Conservation (phyloP, 257 asterid species). For the Fraxinus quadrangulata region DNA sequence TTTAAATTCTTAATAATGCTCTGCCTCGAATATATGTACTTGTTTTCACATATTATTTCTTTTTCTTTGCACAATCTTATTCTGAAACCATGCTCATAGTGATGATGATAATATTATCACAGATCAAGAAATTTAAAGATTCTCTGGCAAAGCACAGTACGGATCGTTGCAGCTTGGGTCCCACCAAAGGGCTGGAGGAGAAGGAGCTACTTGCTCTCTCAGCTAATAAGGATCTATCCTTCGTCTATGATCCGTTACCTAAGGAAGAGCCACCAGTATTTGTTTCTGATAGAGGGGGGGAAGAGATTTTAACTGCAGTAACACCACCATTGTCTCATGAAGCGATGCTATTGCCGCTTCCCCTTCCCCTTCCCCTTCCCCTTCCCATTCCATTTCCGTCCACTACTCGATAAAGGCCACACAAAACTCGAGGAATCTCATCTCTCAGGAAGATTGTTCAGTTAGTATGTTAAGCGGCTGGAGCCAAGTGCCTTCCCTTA, state of each 20-base stretch:
- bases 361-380: conserved; percentile 22
- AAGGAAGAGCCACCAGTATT: conserved; percentile 17
- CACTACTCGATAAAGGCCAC: background rate
- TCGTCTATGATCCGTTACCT: conserved; percentile 29
- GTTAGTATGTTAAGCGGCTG: background rate
- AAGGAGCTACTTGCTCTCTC: conserved; percentile 43
- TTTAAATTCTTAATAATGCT: too few species aligned
- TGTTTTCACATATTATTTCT: too few species aligned
- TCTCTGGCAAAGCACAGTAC: conserved; percentile 42
- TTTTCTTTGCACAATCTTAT: background rate
- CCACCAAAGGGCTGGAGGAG: conserved; percentile 46
- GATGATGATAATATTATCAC: conserved; percentile 3
- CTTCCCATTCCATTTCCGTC: background rate
- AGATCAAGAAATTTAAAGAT: conserved; percentile 48
- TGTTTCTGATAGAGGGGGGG: conserved; percentile 14
- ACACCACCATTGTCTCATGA: background rate
- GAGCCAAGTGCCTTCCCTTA: background rate
- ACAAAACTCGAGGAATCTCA: background rate
- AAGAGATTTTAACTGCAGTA: conserved; percentile 7
- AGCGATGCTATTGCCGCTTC: background rate
- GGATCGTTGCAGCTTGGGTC: conserved; percentile 35
- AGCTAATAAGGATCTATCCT: conserved; percentile 38
- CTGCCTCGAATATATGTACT: too few species aligned
- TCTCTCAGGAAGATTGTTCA: background rate
- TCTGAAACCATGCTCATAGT: background rate